Percentiles rank a stretch among this genome's conserved stretches.
These are phyloP conservation scores for Alternaria arborescens DNA, from an alignment of 2,329 filamentous ascomycete species.

Conservation along the genomic window DNA sequence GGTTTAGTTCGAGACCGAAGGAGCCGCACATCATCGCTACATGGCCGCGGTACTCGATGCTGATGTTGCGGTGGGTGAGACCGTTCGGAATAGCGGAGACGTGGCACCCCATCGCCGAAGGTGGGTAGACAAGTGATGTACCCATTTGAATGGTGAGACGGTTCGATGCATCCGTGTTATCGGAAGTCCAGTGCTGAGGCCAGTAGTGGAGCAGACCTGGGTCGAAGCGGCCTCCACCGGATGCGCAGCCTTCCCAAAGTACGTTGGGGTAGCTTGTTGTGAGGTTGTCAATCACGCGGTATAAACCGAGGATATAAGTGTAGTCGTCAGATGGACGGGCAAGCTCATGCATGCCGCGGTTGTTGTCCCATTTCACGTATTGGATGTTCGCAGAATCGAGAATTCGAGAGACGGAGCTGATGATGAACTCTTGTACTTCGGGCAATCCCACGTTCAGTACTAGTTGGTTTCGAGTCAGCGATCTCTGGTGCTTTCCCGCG, in stretches of 20 bases:
- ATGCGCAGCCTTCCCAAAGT: conserved; percentile 72
- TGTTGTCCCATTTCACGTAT: conserved; percentile 76
- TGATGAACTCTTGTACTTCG: conserved; percentile 71
- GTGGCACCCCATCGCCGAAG: conserved; percentile 72
- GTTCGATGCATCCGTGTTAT: conserved; percentile 70
- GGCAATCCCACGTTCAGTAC: conserved; percentile 68
- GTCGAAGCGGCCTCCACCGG: conserved; percentile 71
- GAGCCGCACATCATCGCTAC: conserved; percentile 75
- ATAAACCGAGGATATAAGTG: conserved; percentile 70
- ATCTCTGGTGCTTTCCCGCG: conserved; percentile 65
- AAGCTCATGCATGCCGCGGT: conserved; percentile 69
- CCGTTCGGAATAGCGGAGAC: conserved; percentile 69
- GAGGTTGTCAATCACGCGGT: conserved; percentile 67
- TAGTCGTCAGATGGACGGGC: conserved; percentile 64
- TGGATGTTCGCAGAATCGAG: conserved; percentile 63
- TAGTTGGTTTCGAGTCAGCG: conserved; percentile 65
- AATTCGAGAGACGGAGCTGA: conserved; percentile 63
- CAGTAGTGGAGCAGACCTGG: conserved; percentile 70
- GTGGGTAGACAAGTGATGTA: conserved; percentile 69
- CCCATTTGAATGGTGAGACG: conserved; percentile 71
- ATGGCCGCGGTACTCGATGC: conserved; percentile 68
- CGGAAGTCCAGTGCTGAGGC: conserved; percentile 71
- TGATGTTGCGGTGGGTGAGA: conserved; percentile 63
- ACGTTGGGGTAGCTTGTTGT: conserved; percentile 68
- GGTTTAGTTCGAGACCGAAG: conserved; percentile 71